Base-by-base conservation (phyloP, 768 basidiomycete species). In the Tremella mesenterica region DNA sequence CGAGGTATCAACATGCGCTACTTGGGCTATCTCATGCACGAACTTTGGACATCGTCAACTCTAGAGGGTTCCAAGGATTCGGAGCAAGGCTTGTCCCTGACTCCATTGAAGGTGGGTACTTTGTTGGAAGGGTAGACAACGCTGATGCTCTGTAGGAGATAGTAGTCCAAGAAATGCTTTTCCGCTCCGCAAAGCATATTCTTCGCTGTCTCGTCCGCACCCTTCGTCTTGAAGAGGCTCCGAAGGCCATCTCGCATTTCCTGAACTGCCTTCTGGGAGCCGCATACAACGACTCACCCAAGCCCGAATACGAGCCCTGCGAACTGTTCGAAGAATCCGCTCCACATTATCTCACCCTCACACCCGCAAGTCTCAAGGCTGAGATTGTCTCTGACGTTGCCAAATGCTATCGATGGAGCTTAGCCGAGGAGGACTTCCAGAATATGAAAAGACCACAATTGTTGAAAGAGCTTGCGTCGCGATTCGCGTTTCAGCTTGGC, bases 1-100 rank as follows among this genome's bases (percentile, higher is more conserved):
- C 59, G 71, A 38, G 76, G 76, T 61, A 75, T 77, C 73, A 77
- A 77, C 66, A 76, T 77, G 58, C 69, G 76, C 34, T 77, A 77
- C 66, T 69, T 77, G 33, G 76, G 76, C 44, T 58, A 69, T 26
- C 64, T 76, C 48, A 64, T 65, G n/a, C n/a, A n/a, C n/a, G n/a
- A n/a, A n/a, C n/a, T n/a, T n/a, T n/a, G n/a, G n/a, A n/a, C n/a
- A n/a, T n/a, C n/a, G n/a, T n/a, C n/a, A n/a, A n/a, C n/a, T n/a
- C n/a, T n/a, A n/a, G n/a, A n/a, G n/a, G n/a, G n/a, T n/a, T n/a
- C 31, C 53, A 58, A 20, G 60, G 52, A 12, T 33, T n/a, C n/a
- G n/a, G n/a, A n/a, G n/a, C n/a, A n/a, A n/a, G n/a, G n/a, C n/a
- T n/a, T n/a, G n/a, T n/a, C n/a, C n/a, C n/a, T n/a, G n/a, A n/a